phyloP scores from a whole-genome alignment of 1,284 basidiomycete species.

The Violaceomyces palustris region DNA sequence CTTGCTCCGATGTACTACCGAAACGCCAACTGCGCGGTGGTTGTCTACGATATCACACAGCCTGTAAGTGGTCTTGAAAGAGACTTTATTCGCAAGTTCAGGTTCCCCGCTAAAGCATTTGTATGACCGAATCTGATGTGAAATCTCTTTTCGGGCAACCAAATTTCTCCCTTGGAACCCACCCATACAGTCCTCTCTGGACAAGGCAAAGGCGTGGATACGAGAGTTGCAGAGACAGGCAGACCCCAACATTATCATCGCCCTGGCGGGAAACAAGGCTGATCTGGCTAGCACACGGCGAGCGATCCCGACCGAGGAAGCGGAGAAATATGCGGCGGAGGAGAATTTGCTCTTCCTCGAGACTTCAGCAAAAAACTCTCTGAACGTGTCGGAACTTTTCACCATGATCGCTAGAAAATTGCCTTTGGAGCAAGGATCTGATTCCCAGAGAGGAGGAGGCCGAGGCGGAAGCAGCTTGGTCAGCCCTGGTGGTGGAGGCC shows the following conservation, averaged over 20 bases:
- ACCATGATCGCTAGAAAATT: conserved; percentile 48
- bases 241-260: conserved; percentile 76
- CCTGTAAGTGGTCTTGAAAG: conserved; percentile 8
- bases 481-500: conserved; percentile 7
- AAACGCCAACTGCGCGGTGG: conserved; percentile 51
- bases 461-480: conserved; percentile 19
- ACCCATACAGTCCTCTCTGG: conserved; percentile 67
- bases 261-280: conserved; percentile 90
- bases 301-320: conserved; percentile 54
- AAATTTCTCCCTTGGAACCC: neutral
- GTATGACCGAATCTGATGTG: neutral
- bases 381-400: conserved; percentile 73
- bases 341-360: conserved; percentile 93
- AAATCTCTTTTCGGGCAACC: neutral
- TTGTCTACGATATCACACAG: conserved; percentile 51
- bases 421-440: conserved; percentile 41
- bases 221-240: conserved; percentile 93
- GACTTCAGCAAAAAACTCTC: conserved; percentile 88
- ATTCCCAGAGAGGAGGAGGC: conserved; percentile 13
- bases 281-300: conserved; percentile 66
- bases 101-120: neutral
- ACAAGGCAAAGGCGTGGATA: conserved; percentile 96
- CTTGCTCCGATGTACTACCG: conserved; percentile 53
- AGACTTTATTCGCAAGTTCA: neutral
- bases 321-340: conserved; percentile 87